Percentiles rank a stretch among this genome's conserved stretches.
Evolutionary conservation across 208 protist genomes (phyloP).

Genomic region (Angomonas deanei): DNA sequence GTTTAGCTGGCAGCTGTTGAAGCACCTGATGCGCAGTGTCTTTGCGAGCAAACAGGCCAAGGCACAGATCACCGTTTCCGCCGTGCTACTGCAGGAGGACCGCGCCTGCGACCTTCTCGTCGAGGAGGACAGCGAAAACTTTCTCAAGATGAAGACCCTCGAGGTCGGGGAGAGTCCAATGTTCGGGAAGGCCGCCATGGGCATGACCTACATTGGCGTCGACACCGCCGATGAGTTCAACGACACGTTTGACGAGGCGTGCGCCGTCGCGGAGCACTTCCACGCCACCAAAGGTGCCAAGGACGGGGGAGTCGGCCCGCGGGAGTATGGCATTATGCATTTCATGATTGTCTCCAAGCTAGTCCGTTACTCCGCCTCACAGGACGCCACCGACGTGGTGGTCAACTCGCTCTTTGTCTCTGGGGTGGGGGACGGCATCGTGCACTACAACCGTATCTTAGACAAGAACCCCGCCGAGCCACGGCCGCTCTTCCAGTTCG

Average conservation of each 20-base stretch:
- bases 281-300: slow-evolving; percentile 9
- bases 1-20: slow-evolving; percentile 58
- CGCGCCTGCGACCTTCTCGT: slow-evolving; percentile 55
- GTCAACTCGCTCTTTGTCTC: slow-evolving; percentile 71
- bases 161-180: slow-evolving; percentile 58
- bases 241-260: slow-evolving; percentile 35
- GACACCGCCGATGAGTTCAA: slow-evolving; percentile 60
- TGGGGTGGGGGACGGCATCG: slow-evolving; percentile 54
- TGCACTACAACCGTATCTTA: slow-evolving; percentile 75
- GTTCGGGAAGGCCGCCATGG: slow-evolving; percentile 65
- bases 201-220: slow-evolving; percentile 44
- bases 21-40: slow-evolving; percentile 42
- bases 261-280: slow-evolving; percentile 13
- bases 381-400: slow-evolving; percentile 47
- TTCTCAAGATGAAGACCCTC: slow-evolving; percentile 24
- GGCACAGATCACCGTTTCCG: slow-evolving; percentile 44
- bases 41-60: slow-evolving; percentile 30
- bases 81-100: slow-evolving; percentile 66
- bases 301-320: neutral
- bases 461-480: slow-evolving; percentile 84
- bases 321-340: slow-evolving; percentile 66
- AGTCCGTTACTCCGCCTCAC: slow-evolving; percentile 24
- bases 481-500: slow-evolving; percentile 66
- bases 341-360: slow-evolving; percentile 68
- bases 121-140: neutral